Conservation (phyloP, 805 yeast genomes). For the Saturnispora saitoi region DNA sequence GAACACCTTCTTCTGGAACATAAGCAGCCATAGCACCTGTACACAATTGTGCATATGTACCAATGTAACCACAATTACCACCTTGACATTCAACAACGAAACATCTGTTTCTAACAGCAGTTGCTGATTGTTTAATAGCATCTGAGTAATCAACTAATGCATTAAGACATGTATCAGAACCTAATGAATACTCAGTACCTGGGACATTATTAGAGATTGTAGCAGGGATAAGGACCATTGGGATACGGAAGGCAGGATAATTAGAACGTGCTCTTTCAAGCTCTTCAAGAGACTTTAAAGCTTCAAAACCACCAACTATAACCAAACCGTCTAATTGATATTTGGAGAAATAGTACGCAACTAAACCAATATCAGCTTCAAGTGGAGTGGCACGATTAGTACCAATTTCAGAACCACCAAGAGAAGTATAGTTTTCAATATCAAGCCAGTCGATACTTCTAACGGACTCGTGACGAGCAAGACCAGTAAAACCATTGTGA, state of each 20-base stretch:
- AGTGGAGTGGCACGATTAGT: slow-evolving; percentile 66
- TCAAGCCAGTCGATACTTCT: slow-evolving; percentile 57
- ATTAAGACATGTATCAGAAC: slow-evolving; percentile 69
- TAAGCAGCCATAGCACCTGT: slow-evolving; percentile 70
- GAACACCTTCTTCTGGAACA: slow-evolving; percentile 65
- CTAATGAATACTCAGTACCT: slow-evolving; percentile 71
- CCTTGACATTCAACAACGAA: slow-evolving; percentile 82
- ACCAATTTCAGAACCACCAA: slow-evolving; percentile 78
- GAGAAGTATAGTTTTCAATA: slow-evolving; percentile 62
- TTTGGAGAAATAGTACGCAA: slow-evolving; percentile 66
- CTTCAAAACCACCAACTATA: slow-evolving; percentile 77
- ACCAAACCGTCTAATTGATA: slow-evolving; percentile 62
- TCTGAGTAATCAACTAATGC: slow-evolving; percentile 66
- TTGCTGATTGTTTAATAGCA: slow-evolving; percentile 69
- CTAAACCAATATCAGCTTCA: slow-evolving; percentile 56
- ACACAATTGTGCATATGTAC: slow-evolving; percentile 57
- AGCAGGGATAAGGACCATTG: slow-evolving; percentile 72
- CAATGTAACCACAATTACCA: slow-evolving; percentile 75
- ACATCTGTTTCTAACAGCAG: slow-evolving; percentile 68
- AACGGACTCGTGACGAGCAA: slow-evolving; percentile 54
- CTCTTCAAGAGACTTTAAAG: slow-evolving; percentile 62
- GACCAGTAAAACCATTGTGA: slow-evolving; percentile 67
- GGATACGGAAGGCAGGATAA: slow-evolving; percentile 68
- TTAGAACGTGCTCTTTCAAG: slow-evolving; percentile 49
- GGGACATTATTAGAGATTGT: slow-evolving; percentile 77